Conservation (phyloP, 768 basidiomycete species). For the Nidula microcarpa region DNA sequence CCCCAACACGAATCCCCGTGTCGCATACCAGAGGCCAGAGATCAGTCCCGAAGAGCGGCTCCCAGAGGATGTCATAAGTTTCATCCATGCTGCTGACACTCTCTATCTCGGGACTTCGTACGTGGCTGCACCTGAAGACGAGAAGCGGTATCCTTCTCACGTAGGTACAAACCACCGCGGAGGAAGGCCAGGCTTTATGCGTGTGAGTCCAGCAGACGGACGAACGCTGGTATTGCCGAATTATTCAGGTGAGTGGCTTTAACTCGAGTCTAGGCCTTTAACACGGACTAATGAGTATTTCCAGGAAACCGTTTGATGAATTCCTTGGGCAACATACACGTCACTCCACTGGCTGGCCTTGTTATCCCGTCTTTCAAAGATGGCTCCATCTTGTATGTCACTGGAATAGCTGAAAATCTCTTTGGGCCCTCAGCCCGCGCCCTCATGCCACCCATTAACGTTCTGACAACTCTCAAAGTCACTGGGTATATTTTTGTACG, state of each 20-base stretch:
- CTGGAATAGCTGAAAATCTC: conserved; percentile 49
- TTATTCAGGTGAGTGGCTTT: conserved; percentile 52
- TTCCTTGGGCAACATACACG: conserved; percentile 59
- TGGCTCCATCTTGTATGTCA: conserved; percentile 60
- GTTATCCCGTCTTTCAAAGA: conserved; percentile 52
- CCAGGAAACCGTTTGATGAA: conserved; percentile 64
- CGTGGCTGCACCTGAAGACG: conserved; percentile 32
- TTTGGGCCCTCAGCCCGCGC: conserved; percentile 42
- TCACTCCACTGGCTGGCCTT: conserved; percentile 51
- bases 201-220: conserved; percentile 52
- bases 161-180: conserved; percentile 64
- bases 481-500: conserved; percentile 53
- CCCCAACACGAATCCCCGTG: conserved; percentile 29
- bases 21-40: conserved; percentile 28
- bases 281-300: too few species aligned
- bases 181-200: conserved; percentile 58
- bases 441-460: conserved; percentile 54
- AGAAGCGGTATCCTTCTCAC: conserved; percentile 46
- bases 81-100: conserved; percentile 49
- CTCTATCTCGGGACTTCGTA: conserved; percentile 56
- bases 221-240: conserved; percentile 58
- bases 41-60: conserved; percentile 35
- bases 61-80: conserved; percentile 43
- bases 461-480: conserved; percentile 42
- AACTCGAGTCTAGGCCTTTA: too few species aligned